These are phyloP conservation scores for Phylloboletellus chloephorus DNA, from an alignment of 1,284 basidiomycete genomes.

Conservation along the genomic window DNA sequence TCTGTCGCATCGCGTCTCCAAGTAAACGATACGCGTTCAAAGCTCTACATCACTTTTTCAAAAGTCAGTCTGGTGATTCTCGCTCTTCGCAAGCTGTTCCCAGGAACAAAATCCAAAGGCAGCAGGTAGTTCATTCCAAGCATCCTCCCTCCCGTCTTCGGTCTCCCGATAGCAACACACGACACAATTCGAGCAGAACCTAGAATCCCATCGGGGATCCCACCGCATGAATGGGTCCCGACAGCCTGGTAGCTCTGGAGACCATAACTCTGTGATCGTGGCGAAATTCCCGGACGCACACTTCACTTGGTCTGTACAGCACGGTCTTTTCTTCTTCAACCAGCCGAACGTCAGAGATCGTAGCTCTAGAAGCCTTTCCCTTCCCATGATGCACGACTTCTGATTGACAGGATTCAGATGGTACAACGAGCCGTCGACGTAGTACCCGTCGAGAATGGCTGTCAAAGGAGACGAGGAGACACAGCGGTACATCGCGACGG, in stretches of 20 bases:
- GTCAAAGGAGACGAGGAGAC: conserved; percentile 16
- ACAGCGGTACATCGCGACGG: conserved; percentile 26
- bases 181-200: conserved; percentile 22
- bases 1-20: no score
- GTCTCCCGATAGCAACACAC: conserved; percentile 24
- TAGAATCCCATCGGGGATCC: conserved; percentile 22
- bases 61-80: conserved; percentile 8
- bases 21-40: conserved; percentile 8
- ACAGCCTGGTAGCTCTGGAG: conserved; percentile 14
- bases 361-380: conserved; percentile 24
- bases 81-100: conserved; percentile 11
- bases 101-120: conserved; percentile 23
- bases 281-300: conserved; percentile 21
- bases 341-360: conserved; percentile 19
- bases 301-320: conserved; percentile 18
- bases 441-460: conserved; percentile 24
- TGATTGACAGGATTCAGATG: conserved; percentile 21
- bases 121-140: conserved; percentile 18
- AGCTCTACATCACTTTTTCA: conserved; percentile 1
- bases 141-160: conserved; percentile 25
- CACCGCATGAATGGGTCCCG: conserved; percentile 24
- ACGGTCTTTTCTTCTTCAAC: conserved; percentile 16
- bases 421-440: conserved; percentile 17
- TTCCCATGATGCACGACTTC: conserved; percentile 25
- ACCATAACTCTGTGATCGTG: conserved; percentile 22